These are phyloP conservation scores for Alternaria brassicicola DNA, from an alignment of 2,329 filamentous ascomycete species.

Conservation along the genomic window DNA sequence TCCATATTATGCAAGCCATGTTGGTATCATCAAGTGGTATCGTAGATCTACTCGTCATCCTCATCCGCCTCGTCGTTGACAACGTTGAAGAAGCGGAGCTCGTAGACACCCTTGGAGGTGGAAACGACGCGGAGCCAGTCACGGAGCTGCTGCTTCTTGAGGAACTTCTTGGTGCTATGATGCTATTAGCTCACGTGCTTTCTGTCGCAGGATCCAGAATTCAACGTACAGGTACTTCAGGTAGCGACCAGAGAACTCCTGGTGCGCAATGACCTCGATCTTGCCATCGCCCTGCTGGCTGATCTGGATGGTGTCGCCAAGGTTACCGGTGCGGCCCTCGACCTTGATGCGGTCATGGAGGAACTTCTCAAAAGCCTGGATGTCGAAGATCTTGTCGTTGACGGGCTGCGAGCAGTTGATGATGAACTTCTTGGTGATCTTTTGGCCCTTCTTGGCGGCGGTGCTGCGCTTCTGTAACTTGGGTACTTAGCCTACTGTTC, in stretches of 20 bases:
- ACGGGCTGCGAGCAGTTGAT: slow-evolving; percentile 99
- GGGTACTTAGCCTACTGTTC: slow-evolving; percentile 94
- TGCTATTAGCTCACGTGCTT: slow-evolving; percentile 10
- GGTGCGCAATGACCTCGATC: slow-evolving; percentile 97
- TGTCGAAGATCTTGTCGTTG: slow-evolving; percentile 99
- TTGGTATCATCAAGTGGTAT: slow-evolving; percentile 15
- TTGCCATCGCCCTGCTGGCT: slow-evolving; percentile 92
- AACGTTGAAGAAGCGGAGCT: slow-evolving; percentile 99
- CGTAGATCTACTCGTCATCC: slow-evolving; percentile 85
- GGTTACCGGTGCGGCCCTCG: slow-evolving; percentile 96
- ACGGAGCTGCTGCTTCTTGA: slow-evolving; percentile 99
- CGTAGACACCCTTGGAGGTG: slow-evolving; percentile 97
- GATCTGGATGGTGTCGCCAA: slow-evolving; percentile 91
- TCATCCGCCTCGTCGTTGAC: slow-evolving; percentile 98
- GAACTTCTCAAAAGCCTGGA: slow-evolving; percentile 99
- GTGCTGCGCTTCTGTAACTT: slow-evolving; percentile 62
- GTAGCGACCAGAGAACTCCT: slow-evolving; percentile 97
- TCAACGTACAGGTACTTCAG: slow-evolving; percentile 96
- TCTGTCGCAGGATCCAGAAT: neutral
- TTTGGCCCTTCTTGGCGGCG: slow-evolving; percentile 61
- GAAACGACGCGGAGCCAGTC: slow-evolving; percentile 99
- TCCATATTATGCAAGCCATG: slow-evolving; percentile 25
- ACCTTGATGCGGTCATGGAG: slow-evolving; percentile 99
- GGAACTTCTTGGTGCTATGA: slow-evolving; percentile 97
- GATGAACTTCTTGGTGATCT: slow-evolving; percentile 95